Percentiles rank a stretch among this genome's conserved stretches.
phyloP scores from a whole-genome alignment of 2,329 filamentous ascomycete species.

The Phialocephala sp. region DNA sequence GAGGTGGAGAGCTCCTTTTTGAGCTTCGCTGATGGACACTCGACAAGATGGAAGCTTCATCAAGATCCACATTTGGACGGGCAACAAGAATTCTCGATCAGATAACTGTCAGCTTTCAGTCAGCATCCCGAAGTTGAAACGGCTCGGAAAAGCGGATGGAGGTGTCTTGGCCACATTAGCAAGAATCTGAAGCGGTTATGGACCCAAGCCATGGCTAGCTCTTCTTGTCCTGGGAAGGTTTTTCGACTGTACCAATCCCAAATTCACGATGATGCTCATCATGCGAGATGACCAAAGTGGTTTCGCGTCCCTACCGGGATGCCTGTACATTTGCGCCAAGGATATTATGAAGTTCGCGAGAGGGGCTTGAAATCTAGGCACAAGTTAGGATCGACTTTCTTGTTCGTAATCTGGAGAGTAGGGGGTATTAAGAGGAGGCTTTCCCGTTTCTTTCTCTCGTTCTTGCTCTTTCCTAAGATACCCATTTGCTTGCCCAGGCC shows the following conservation, averaged over 20 bases:
- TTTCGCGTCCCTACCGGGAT: neutral
- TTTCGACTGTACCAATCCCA: neutral
- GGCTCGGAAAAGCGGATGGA: neutral
- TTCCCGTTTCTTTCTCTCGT: neutral
- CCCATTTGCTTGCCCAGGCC: slow-evolving; percentile 5
- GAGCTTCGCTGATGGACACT: neutral
- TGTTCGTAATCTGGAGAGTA: neutral
- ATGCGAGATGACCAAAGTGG: neutral
- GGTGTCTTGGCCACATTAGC: no score
- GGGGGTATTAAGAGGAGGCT: neutral
- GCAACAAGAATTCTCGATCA: neutral
- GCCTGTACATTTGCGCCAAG: slow-evolving; percentile 19
- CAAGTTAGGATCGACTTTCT: neutral
- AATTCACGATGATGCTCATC: neutral
- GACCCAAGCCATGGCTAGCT: neutral
- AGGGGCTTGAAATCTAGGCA: slow-evolving; percentile 10
- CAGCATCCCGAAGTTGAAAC: neutral
- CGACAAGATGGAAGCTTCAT: neutral
- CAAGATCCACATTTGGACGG: neutral
- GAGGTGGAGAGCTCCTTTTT: neutral
- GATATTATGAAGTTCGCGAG: slow-evolving; percentile 1
- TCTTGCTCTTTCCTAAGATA: neutral
- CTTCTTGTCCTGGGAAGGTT: neutral
- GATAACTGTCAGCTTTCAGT: neutral
- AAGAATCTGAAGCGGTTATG: neutral